Evolutionary conservation across 129 eudicot species (phyloP).

Genomic region (Tagetes patula): DNA sequence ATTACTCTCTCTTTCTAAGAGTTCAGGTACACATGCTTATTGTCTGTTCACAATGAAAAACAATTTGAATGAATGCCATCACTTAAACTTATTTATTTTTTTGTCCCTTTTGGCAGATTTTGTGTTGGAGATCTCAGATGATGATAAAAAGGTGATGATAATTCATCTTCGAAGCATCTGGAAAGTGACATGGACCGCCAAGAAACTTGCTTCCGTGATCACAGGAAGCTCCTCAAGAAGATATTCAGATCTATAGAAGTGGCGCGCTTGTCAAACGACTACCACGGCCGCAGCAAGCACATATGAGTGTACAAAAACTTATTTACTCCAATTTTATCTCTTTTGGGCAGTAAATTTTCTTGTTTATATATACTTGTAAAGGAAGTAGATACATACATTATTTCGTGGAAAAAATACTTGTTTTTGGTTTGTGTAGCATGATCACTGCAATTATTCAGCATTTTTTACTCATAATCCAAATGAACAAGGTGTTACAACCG

Average conservation of each 20-base stretch:
- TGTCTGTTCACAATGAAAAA: no score
- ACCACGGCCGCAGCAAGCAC: constrained; percentile 9
- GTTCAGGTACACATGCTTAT: constrained; percentile 44
- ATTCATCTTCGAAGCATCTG: constrained; percentile 48
- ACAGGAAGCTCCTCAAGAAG: constrained; percentile 36
- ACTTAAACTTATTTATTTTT: background rate
- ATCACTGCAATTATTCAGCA: background rate
- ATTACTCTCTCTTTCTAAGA: constrained; percentile 46
- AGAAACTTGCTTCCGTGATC: constrained; percentile 41
- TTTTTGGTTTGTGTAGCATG: background rate
- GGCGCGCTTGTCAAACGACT: constrained; percentile 8
- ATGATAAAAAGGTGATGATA: constrained; percentile 35
- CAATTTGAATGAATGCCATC: no score
- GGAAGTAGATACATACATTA: constrained; percentile 25
- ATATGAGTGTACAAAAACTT: constrained; percentile 33
- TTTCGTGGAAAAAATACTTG: constrained; percentile 1
- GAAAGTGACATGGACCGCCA: constrained; percentile 74
- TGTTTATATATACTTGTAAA: constrained; percentile 22
- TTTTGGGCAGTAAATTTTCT: constrained; percentile 14
- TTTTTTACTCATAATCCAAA: no score
- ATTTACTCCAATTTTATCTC: constrained; percentile 26
- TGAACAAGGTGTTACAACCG: no score
- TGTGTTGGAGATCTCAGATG: constrained; percentile 26
- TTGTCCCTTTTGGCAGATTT: constrained; percentile 35
- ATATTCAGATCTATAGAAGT: constrained; percentile 14